Base-by-base conservation (phyloP, 441 rosid species). In the Adansonia madagascariensis region DNA sequence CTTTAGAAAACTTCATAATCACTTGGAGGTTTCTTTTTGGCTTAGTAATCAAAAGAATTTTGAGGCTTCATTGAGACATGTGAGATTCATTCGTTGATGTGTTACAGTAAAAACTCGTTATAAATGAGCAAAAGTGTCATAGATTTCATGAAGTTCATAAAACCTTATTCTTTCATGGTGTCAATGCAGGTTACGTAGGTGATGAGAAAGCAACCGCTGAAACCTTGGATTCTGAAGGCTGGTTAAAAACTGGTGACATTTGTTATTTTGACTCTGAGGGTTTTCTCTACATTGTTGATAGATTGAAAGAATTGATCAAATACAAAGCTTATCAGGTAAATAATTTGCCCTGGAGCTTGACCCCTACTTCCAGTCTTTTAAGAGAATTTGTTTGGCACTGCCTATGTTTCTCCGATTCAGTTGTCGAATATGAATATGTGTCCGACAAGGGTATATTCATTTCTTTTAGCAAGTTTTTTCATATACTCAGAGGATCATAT, bases 191-290 rank as follows among this genome's bases (percentile, higher is more conserved):
- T 73, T 95, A 95, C 84, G 92, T 88, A 15, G 91, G 89, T 70
- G 87, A 95, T 75, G 92, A 91, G 73, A 88, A 85, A 81, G 98
- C 99, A 63, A 95, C 97, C 47, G 84, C 92, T n/a, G 97, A 93
- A 79, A 88, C 95, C 52, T 80, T 95, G 71, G 89, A 88, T 80
- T 72, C 85, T 39, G 97, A 95, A 14, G 99, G 98, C 35, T 95
- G 99, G 99, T 84, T 93, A 78, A 95, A 84, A 89, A 95, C 98
- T 0, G 99, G 99, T 17, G 99, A 95, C 82, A 88, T 93, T 27
- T 89, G 99, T 80, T 92, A 91, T 77, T 83, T 95, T 75, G 97
- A 95, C 80, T 64, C 88, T 0, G 82, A 89, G 2, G 98, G 97
- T 2, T 86, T 86, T 75, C 87, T 95, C 35, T 92, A 84, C 76